Evolutionary conservation across 768 basidiomycete species (phyloP).

Genomic region (Trametes cingulata): DNA sequence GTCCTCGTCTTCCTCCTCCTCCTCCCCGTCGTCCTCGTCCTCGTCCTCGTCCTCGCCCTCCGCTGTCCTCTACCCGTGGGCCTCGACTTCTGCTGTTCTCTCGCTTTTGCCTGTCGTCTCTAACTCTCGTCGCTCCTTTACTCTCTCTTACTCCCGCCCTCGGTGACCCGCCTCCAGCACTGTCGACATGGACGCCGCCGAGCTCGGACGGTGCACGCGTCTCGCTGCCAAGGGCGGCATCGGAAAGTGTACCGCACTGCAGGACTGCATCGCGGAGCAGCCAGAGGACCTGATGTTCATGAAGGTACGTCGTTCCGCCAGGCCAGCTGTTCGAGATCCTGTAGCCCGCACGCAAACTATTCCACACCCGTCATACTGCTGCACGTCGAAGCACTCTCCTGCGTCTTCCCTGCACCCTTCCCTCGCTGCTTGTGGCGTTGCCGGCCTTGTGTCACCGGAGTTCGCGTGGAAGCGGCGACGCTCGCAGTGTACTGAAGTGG

Average conservation of each 20-base stretch:
- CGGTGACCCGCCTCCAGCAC: neutral
- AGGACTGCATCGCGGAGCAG: conserved; percentile 75
- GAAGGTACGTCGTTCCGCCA: conserved; percentile 48
- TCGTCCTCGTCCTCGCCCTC: neutral
- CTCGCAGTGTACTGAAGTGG: too few relatives aligned
- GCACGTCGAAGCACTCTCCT: too few relatives aligned
- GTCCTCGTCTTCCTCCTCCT: neutral
- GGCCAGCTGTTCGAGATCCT: neutral
- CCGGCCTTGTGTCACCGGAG: too few relatives aligned
- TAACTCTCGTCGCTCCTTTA: conserved; percentile 4
- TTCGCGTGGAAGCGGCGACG: too few relatives aligned
- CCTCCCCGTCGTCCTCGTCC: neutral
- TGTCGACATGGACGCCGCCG: conserved; percentile 70
- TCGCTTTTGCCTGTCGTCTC: neutral
- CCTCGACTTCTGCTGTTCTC: too few relatives aligned
- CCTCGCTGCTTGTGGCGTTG: too few relatives aligned
- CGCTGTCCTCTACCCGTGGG: neutral
- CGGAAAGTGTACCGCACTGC: conserved; percentile 70
- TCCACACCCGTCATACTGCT: too few relatives aligned
- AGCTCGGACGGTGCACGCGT: conserved; percentile 78
- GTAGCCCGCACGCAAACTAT: neutral
- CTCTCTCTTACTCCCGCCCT: neutral
- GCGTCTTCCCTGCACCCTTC: too few relatives aligned
- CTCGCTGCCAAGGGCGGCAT: conserved; percentile 87
- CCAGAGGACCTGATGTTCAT: conserved; percentile 85